Evolutionary conservation across 1,284 basidiomycete genomes (phyloP).

Genomic region (Hemileia vastatrix): DNA sequence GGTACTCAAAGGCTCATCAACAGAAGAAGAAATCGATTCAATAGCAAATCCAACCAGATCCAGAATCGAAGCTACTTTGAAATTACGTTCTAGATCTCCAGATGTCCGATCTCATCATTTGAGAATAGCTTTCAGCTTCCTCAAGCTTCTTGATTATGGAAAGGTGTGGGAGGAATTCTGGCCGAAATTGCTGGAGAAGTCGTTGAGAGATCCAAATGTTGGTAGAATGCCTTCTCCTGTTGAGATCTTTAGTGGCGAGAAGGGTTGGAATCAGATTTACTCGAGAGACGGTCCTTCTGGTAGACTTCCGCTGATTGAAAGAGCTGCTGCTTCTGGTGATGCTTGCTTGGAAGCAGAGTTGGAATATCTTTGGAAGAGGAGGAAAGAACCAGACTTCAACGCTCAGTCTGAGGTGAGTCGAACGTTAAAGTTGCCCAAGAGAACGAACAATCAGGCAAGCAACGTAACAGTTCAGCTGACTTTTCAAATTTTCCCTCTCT

Average conservation of each 20-base stretch:
- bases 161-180: background rate
- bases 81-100: background rate
- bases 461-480: no score
- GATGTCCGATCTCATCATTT: background rate
- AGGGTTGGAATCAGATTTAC: background rate
- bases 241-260: background rate
- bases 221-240: background rate
- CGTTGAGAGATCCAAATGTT: background rate
- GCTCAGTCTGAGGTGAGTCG: background rate
- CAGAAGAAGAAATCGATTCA: background rate
- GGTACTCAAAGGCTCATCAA: background rate
- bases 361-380: background rate
- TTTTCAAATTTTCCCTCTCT: no score
- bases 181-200: background rate
- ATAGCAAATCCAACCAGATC: background rate
- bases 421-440: no score
- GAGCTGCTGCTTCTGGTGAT: background rate
- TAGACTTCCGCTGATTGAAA: background rate
- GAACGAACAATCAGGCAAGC: no score
- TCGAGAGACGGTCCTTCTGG: background rate
- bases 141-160: background rate
- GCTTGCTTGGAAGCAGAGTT: background rate
- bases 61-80: background rate
- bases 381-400: background rate
- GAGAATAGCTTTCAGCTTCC: background rate